Evolutionary conservation across 371 early-diverging fungal genomes (phyloP).

Genomic region (Gilbertella persicaria): DNA sequence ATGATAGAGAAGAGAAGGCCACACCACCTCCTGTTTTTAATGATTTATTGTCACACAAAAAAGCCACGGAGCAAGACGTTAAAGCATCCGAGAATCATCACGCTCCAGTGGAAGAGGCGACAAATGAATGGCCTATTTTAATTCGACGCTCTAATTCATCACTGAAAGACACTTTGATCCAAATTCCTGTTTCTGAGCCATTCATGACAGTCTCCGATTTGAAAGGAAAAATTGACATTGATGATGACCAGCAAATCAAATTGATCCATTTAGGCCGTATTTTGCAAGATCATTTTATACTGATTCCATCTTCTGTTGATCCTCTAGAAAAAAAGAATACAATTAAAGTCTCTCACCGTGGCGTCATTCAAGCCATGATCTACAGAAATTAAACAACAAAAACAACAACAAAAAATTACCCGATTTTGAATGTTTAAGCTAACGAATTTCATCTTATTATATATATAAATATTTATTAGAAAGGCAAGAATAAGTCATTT

Average conservation of each 20-base stretch:
- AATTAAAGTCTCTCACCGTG: constrained; percentile 5
- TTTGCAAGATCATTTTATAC: background rate
- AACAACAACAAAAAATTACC: background rate
- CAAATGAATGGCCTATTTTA: constrained; percentile 2
- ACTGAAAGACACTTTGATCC: constrained; percentile 1
- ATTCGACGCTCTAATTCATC: background rate
- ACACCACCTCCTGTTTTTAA: too few species aligned
- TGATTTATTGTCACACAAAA: too few species aligned
- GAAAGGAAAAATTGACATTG: constrained; percentile 2
- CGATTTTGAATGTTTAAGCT: background rate
- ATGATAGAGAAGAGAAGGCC: too few species aligned
- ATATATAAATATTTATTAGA: too few species aligned
- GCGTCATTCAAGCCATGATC: constrained; percentile 16
- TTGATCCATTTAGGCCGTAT: constrained; percentile 13
- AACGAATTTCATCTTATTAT: background rate
- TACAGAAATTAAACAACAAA: constrained; percentile 3
- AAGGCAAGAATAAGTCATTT: background rate
- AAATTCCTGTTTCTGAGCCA: constrained; percentile 7
- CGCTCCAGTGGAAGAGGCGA: too few species aligned
- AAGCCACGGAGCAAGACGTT: too few species aligned
- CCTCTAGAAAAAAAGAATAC: background rate
- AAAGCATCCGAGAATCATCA: too few species aligned
- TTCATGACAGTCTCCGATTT: constrained; percentile 11
- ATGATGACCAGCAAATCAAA: constrained; percentile 3
- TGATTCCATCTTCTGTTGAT: constrained; percentile 5